phyloP scores from a whole-genome alignment of 495 filamentous ascomycete genomes.

The Neurospora intermedia region DNA sequence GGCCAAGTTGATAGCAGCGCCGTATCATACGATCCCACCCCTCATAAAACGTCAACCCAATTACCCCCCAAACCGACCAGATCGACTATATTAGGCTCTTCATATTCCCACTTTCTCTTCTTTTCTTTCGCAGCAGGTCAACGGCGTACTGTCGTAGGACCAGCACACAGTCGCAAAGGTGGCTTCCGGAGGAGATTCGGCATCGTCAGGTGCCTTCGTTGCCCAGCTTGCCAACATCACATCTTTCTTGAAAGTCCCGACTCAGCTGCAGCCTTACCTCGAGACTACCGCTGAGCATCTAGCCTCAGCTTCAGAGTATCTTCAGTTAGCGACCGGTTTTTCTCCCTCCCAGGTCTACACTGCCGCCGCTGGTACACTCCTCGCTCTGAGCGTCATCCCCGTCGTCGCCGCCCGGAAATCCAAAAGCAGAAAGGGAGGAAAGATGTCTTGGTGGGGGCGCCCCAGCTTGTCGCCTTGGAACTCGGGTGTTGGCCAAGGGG shows the following conservation, averaged over 20 bases:
- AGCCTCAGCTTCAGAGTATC: slow-evolving; percentile 43
- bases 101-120: neutral
- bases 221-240: slow-evolving; percentile 33
- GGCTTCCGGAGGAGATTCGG: slow-evolving; percentile 41
- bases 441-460: slow-evolving; percentile 55
- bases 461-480: slow-evolving; percentile 46
- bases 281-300: slow-evolving; percentile 33
- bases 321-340: slow-evolving; percentile 39
- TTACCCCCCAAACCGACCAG: neutral
- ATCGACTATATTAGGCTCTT: neutral
- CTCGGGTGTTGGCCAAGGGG: slow-evolving; percentile 36
- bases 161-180: slow-evolving; percentile 37
- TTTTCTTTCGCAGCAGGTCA: slow-evolving; percentile 14
- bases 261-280: slow-evolving; percentile 38
- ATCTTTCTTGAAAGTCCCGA: slow-evolving; percentile 26
- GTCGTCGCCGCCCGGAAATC: slow-evolving; percentile 33
- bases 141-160: slow-evolving; percentile 32
- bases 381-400: slow-evolving; percentile 40
- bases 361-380: slow-evolving; percentile 29
- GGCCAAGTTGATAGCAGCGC: neutral
- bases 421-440: slow-evolving; percentile 14
- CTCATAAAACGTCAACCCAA: neutral
- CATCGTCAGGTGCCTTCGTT: slow-evolving; percentile 40
- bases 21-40: neutral
- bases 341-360: slow-evolving; percentile 36